Evolutionary conservation across 345 rosid species (phyloP), one percentile per base, ranked within the genome.

Genomic region (Melaleuca quinquenervia): DNA sequence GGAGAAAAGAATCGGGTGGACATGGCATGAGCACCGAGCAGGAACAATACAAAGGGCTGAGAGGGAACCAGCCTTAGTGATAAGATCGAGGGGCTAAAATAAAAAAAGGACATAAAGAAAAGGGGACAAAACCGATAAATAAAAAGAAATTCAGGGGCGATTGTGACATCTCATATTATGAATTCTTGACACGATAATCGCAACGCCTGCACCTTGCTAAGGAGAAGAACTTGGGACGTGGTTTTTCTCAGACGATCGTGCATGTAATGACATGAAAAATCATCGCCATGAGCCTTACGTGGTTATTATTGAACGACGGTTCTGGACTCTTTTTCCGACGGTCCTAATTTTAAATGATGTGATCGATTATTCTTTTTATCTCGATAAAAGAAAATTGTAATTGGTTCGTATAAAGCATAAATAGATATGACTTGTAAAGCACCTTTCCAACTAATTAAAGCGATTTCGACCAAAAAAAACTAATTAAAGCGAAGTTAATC

Each of bases 231-330:
- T 58, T n/a, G 3, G 11, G 32, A 58, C 32, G 26, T n/a, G 18
- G 12, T 58, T 58, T 58, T n/a, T 0, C 18, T 1, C 1, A n/a
- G 3, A 1, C 8, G 0, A 5, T n/a, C 15, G n/a, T n/a, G 18
- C 0, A 58, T 1, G 5, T 50, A 50, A 3, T 13, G 52, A 15
- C 16, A 51, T 16, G 16, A 51, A n/a, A n/a, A 58, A 4, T n/a
- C 13, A 58, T 41, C 41, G 4, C 41, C 4, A 2, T 41, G 4
- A 41, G 4, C 4, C 41, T 41, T 41, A 41, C 4, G 41, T 41
- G 41, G 4, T 4, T 41, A 41, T 41, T 41, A 41, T 41, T 2
- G 41, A 41, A 41, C n/a, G n/a, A n/a, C n/a, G n/a, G 41, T 2
- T 41, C 4, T 41, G 41, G 41, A 4, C 41, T 2, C 41, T 41